Percentiles rank a stretch among this genome's conserved stretches.
Evolutionary conservation across 2,329 filamentous ascomycete species (phyloP).

Genomic region (Colletotrichum sp.): DNA sequence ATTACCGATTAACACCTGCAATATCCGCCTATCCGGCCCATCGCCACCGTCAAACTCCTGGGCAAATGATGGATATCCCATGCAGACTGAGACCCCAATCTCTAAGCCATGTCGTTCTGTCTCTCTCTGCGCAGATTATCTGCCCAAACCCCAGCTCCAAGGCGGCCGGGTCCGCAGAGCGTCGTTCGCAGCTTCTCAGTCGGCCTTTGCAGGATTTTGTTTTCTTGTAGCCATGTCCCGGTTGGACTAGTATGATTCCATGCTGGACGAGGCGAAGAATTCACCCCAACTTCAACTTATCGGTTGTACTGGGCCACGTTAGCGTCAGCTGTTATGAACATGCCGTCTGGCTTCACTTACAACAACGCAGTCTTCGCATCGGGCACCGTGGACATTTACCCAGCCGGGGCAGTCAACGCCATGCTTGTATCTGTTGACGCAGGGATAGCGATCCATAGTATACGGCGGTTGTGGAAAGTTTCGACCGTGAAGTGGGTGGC

Average conservation of each 20-base stretch:
- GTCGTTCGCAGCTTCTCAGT: not conserved
- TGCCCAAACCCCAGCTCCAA: not conserved
- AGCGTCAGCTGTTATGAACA: not conserved
- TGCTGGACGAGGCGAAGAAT: not conserved
- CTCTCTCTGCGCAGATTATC: not conserved
- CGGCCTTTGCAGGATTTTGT: not conserved
- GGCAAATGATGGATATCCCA: not conserved
- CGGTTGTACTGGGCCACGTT: slow-evolving; percentile 9
- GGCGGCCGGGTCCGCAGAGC: not conserved
- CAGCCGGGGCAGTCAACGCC: slow-evolving; percentile 17
- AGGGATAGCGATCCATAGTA: slow-evolving; percentile 16
- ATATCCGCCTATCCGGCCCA: not conserved
- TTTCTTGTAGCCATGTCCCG: not conserved
- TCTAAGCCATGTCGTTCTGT: not conserved
- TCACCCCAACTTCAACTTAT: not conserved
- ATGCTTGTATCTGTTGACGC: slow-evolving; percentile 19
- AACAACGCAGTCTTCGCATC: slow-evolving; percentile 16
- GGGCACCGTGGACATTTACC: slow-evolving; percentile 6
- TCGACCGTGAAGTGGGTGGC: not conserved
- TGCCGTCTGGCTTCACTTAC: not conserved
- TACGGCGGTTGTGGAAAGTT: not conserved
- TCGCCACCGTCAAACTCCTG: not conserved
- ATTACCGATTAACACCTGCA: not conserved
- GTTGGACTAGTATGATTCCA: not conserved
- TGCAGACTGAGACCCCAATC: not conserved